Base-by-base conservation (phyloP, 371 early-diverging fungal genomes). In the Mortierella sp. region DNA sequence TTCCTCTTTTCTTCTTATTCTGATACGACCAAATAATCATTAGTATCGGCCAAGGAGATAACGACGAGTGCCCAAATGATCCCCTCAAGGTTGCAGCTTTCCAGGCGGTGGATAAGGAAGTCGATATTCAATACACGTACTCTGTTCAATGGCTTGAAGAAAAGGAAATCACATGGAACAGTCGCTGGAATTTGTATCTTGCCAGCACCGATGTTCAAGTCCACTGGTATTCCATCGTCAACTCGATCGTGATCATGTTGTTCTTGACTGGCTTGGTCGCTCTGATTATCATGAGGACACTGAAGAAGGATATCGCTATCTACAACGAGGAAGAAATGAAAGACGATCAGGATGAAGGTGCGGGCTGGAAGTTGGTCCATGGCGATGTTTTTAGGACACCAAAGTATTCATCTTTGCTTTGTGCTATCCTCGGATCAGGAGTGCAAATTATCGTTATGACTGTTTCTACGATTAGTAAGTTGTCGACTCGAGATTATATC, bases 301-400 rank as follows among this genome's bases (percentile, higher is more conserved):
- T 97, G 40, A 94, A 94, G 88, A 94, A 93, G 76, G 97, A 97
- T 81, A 92, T 96, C 58, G 84, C 92, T 1, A 89, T 93, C 22
- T 94, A 94, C 85, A 94, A 92, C 72, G 91, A 92, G 16, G 88
- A 91, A 36, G 94, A 94, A 60, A 85, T 87, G 69, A 82, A 91
- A 87, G 97, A 96, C 47, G 97, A 94, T 63, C 93, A 92, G 57
- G 96, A 97, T 70, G 96, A 97, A 72, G 94, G 92, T 4, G 91
- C 94, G 82, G 94, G 95, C 19, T 97, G 97, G 97, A 97, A 97
- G 77, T 86, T 96, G 62, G 90, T 97, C n/a, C 97, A 97, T 65
- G 97, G 95, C 21, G 96, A 97, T 80, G 94, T 95, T 21, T 94
- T 95, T 77, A 84, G 95, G 15, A 86, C 94, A 2, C 95, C 95